Conservation (phyloP, 805 yeast genomes). For the Kurtzmaniella fragi region DNA sequence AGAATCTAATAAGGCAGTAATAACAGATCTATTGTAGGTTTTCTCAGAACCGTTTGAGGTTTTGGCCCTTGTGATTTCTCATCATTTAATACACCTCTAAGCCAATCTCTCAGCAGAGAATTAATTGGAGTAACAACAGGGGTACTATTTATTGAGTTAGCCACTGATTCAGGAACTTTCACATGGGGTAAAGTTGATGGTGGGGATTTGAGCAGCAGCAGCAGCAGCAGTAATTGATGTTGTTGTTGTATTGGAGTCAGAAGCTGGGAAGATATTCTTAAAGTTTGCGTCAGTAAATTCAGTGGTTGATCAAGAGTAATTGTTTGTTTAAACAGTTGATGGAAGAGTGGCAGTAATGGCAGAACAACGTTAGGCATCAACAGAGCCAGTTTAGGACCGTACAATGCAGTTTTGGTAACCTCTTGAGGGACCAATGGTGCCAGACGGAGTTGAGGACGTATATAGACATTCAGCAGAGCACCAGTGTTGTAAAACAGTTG, state of each 20-base stretch:
- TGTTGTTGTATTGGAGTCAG: background rate
- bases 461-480: background rate
- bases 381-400: constrained; percentile 16
- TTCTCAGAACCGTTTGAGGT: constrained; percentile 9
- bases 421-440: constrained; percentile 2
- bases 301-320: background rate
- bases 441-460: constrained; percentile 2
- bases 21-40: constrained; percentile 27
- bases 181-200: constrained; percentile 1
- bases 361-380: constrained; percentile 27
- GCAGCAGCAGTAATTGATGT: constrained; percentile 1
- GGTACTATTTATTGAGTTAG: background rate
- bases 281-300: too few species aligned
- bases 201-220: constrained; percentile 7
- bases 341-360: constrained; percentile 38
- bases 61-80: constrained; percentile 5
- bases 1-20: constrained; percentile 18
- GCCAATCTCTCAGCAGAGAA: constrained; percentile 12
- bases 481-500: background rate
- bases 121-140: constrained; percentile 4
- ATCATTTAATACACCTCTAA: constrained; percentile 24
- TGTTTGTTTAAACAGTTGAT: constrained; percentile 28
- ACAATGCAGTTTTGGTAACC: constrained; percentile 11
- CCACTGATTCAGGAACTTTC: too few species aligned
- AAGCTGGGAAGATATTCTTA: too few species aligned